phyloP scores from a whole-genome alignment of 345 rosid genomes.

The Psidium guajava region DNA sequence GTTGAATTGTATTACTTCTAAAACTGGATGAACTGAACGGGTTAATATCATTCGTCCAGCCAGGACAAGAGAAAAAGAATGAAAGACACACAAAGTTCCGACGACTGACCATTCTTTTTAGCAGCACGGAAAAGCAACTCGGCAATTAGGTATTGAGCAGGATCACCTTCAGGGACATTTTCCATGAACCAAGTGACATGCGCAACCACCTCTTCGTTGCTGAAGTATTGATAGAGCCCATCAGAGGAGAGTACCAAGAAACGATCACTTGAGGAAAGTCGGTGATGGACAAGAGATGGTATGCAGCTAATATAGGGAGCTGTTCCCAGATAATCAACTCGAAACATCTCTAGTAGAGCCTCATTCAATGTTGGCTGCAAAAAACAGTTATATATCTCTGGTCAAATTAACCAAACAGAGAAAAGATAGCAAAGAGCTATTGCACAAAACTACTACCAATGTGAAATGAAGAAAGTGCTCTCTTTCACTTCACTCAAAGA shows the following conservation, averaged over 20 bases:
- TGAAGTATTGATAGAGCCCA: constrained; percentile 89
- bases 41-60: background rate
- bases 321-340: constrained; percentile 56
- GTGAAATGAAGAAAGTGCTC: background rate
- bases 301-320: constrained; percentile 71
- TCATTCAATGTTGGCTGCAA: constrained; percentile 81
- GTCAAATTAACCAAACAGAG: background rate
- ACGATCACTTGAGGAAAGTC: constrained; percentile 73
- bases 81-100: background rate
- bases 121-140: constrained; percentile 95
- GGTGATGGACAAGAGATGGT: constrained; percentile 74
- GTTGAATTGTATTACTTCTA: background rate
- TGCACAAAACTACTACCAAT: background rate
- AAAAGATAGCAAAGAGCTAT: background rate
- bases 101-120: constrained; percentile 70
- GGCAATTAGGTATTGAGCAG: constrained; percentile 88
- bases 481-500: background rate
- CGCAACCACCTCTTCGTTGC: constrained; percentile 93
- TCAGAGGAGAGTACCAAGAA: constrained; percentile 89
- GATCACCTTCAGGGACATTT: constrained; percentile 94
- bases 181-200: constrained; percentile 98
- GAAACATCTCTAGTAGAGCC: constrained; percentile 76
- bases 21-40: background rate
- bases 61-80: background rate
- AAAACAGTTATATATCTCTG: background rate